A percentile compares a stretch with the other conserved stretches of the same genome.
Evolutionary conservation across 345 rosid genomes (phyloP).

Genomic region (Gossypium turneri): DNA sequence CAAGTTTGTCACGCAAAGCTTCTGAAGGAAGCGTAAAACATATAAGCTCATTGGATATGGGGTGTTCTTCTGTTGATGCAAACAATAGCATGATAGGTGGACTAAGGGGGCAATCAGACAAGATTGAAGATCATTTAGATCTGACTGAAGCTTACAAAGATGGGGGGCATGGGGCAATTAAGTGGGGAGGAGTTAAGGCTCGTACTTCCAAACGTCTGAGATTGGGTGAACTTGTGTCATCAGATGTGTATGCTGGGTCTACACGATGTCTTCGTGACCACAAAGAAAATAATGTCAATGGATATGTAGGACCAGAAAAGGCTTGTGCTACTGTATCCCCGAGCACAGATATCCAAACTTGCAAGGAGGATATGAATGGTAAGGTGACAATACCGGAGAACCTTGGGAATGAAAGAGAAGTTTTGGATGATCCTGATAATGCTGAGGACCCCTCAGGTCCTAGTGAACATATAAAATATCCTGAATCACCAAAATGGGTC

Average conservation of each 20-base stretch:
- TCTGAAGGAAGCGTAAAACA: constrained; percentile 27
- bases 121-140: constrained; percentile 32
- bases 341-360: constrained; percentile 13
- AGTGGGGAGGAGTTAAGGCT: constrained; percentile 84
- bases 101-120: constrained; percentile 23
- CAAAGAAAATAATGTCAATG: constrained; percentile 27
- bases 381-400: constrained; percentile 20
- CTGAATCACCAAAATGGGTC: constrained; percentile 33
- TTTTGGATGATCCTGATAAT: constrained; percentile 30
- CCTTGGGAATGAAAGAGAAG: constrained; percentile 25
- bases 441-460: constrained; percentile 23
- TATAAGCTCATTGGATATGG: constrained; percentile 26
- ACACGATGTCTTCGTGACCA: constrained; percentile 17
- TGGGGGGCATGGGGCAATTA: constrained; percentile 41
- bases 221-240: constrained; percentile 43
- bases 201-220: constrained; percentile 71
- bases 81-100: constrained; percentile 16
- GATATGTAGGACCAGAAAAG: constrained; percentile 30
- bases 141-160: constrained; percentile 39
- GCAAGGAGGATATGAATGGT: constrained; percentile 14
- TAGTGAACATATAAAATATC: constrained; percentile 18
- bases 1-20: constrained; percentile 47
- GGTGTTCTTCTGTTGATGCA: constrained; percentile 25
- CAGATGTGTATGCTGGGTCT: constrained; percentile 31
- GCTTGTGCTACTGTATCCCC: constrained; percentile 27